Evolutionary conservation across 768 basidiomycete species (phyloP).

Genomic region (Termitomyces sp.): DNA sequence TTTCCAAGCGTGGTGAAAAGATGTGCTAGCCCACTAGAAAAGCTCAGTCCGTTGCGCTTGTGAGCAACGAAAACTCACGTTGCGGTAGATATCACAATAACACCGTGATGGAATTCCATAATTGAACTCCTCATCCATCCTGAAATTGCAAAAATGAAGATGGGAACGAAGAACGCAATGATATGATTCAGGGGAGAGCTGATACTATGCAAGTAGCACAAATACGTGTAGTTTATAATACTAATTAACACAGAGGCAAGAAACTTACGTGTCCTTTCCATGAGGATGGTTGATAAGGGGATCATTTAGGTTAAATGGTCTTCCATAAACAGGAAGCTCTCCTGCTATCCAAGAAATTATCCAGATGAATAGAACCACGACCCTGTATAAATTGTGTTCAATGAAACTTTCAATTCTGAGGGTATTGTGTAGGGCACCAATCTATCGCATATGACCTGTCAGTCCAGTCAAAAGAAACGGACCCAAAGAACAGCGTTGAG

Average conservation of each 20-base stretch:
- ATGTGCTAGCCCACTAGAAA: slow-evolving; percentile 33
- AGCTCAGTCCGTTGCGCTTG: not conserved
- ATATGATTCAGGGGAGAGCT: slow-evolving; percentile 40
- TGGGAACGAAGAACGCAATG: slow-evolving; percentile 43
- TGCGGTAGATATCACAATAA: slow-evolving; percentile 42
- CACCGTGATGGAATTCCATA: slow-evolving; percentile 52
- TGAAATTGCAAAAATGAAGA: slow-evolving; percentile 28
- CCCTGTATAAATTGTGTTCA: slow-evolving; percentile 18
- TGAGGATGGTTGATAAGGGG: slow-evolving; percentile 49
- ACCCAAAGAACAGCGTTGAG: slow-evolving; percentile 23
- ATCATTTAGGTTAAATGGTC: slow-evolving; percentile 46
- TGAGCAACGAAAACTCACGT: slow-evolving; percentile 23
- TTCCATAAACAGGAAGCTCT: slow-evolving; percentile 38
- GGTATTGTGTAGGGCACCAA: slow-evolving; percentile 32
- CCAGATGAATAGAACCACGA: slow-evolving; percentile 36
- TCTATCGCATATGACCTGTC: slow-evolving; percentile 46
- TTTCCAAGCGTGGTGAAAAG: slow-evolving; percentile 50
- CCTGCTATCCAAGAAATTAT: slow-evolving; percentile 33
- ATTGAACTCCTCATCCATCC: slow-evolving; percentile 40
- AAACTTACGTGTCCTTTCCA: slow-evolving; percentile 41
- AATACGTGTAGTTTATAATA: not conserved
- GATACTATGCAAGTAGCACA: slow-evolving; percentile 30
- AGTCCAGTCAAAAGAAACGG: slow-evolving; percentile 36
- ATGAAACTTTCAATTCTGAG: not conserved
- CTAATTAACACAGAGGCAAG: not conserved